Evolutionary conservation across 805 yeast genomes (phyloP), one percentile per base, ranked within the genome.

Genomic region (Saccharomycopsis amapae): DNA sequence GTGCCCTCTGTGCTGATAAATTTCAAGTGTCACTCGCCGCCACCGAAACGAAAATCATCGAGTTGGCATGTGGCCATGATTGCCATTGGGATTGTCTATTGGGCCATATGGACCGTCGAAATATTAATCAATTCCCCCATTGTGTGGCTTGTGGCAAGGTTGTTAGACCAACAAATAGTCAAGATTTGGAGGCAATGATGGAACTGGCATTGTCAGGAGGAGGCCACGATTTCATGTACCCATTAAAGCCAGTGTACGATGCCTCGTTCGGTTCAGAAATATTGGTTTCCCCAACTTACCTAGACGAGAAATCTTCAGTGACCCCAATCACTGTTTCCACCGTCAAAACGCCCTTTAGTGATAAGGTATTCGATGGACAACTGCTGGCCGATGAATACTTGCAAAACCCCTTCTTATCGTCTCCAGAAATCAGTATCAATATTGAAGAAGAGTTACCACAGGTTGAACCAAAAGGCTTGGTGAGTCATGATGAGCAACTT

Each of bases 61-160:
- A 10, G 4, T 30, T 50, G 9, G 31, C 35, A 3, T 50, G 53
- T 39, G 43, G 40, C 15, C 53, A 50, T 37, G 42, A 39, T 13
- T 45, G 47, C 22, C 53, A 50, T 39, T 41, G 20, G 31, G 46
- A 48, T 9, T 50, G 53, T 33, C 48, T 32, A 28, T 31, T 44
- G 18, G 38, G 31, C 5, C 17, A 44, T 22, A 35, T 50, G 42
- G 44, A 50, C 18, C 37, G 19, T 20, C 17, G 30, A 13, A 42
- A 45, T 13, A 26, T 44, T 20, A 20, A 40, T 13, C 17, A 32
- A 12, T 38, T 44, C 30, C 52, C 53, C 5, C 13, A 17, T 13
- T 50, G 53, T 33, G 15, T 36, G 6, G 12, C 32, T 9, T 50
- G 53, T 28, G 12, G 38, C 5, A 40, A 19, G n/a, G 43, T 40